Conservation (phyloP, 768 basidiomycete genomes). For the Mycena belliarum region DNA sequence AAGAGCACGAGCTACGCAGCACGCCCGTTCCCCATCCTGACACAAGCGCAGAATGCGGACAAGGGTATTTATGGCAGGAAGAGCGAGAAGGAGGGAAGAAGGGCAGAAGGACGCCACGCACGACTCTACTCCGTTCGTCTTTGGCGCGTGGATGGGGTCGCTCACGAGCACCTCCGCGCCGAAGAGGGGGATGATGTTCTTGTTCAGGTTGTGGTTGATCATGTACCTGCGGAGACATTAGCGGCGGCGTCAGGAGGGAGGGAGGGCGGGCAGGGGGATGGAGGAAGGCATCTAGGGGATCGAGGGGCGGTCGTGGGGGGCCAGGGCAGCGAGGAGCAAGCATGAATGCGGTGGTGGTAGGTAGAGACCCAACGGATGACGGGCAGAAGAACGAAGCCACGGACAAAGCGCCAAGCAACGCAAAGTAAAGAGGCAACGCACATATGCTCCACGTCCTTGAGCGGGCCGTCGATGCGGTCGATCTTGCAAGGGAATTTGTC, state of each 20-base stretch:
- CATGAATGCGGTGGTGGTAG: too few relatives aligned
- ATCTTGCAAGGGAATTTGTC: constrained; percentile 41
- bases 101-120: constrained; percentile 21
- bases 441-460: constrained; percentile 36
- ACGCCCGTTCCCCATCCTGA: too few relatives aligned
- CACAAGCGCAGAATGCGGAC: too few relatives aligned
- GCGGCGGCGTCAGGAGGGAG: too few relatives aligned
- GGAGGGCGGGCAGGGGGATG: too few relatives aligned
- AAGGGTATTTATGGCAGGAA: too few relatives aligned
- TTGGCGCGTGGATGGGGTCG: constrained; percentile 28
- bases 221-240: constrained; percentile 24
- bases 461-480: constrained; percentile 40
- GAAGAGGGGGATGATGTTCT: constrained; percentile 28
- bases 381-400: too few relatives aligned
- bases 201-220: constrained; percentile 47
- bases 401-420: not conserved
- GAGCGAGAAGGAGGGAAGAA: too few relatives aligned
- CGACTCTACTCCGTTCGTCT: constrained; percentile 31
- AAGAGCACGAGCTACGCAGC: too few relatives aligned
- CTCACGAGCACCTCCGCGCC: constrained; percentile 30
- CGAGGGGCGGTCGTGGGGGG: not conserved
- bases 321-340: not conserved
- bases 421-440: not conserved
- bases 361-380: too few relatives aligned
- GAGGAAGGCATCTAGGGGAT: too few relatives aligned